Conservation (phyloP, 495 filamentous ascomycete genomes). For the Letharia lupina region DNA sequence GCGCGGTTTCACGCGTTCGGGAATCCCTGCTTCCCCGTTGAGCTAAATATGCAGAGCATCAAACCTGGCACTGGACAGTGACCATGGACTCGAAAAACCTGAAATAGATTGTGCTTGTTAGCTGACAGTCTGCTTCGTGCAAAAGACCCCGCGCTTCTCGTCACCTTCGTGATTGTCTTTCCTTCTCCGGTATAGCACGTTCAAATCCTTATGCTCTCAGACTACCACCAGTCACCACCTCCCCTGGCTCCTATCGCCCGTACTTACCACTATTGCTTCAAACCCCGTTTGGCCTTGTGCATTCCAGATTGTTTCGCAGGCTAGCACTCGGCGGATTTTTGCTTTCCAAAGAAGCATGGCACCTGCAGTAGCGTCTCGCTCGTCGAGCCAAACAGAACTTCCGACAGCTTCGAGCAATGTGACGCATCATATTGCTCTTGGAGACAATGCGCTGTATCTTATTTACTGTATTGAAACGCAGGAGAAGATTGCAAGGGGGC, state of each 20-base stretch:
- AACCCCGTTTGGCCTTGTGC: no score
- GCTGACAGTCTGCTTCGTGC: background rate
- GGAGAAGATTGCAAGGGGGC: background rate
- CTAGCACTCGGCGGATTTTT: background rate
- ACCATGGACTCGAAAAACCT: background rate
- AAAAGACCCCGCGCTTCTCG: background rate
- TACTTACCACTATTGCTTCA: no score
- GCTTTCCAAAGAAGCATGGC: background rate
- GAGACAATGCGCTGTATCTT: background rate
- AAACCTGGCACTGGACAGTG: background rate
- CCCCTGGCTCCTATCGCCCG: background rate
- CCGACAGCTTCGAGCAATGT: background rate
- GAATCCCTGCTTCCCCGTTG: slow-evolving; percentile 14
- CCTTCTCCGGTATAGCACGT: no score
- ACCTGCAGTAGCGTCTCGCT: slow-evolving; percentile 12
- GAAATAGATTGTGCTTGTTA: no score
- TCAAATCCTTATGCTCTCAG: no score
- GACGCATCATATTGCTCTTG: background rate
- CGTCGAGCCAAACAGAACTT: background rate
- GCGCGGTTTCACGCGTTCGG: slow-evolving; percentile 20
- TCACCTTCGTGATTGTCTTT: no score
- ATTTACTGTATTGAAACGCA: background rate
- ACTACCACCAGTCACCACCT: background rate
- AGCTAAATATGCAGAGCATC: slow-evolving; percentile 8
- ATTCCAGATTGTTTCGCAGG: background rate